A percentile compares a stretch with the other conserved stretches of the same genome.
Evolutionary conservation across 352 stramenopile species (phyloP).

Genomic region (Ophiocytium majus): DNA sequence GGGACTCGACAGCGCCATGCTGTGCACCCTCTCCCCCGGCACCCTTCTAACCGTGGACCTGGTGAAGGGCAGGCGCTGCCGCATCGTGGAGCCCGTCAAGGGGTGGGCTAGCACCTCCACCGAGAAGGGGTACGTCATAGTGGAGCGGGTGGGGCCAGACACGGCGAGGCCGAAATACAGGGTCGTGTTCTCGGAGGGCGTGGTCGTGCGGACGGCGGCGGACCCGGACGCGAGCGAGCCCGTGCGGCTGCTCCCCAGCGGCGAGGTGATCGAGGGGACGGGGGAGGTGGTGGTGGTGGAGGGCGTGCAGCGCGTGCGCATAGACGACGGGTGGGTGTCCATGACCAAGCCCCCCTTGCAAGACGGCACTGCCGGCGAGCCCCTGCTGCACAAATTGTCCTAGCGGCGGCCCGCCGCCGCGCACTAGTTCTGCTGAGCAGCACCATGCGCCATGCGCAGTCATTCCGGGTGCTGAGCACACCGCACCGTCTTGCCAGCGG

Average conservation of each 20-base stretch:
- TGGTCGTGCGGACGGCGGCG: slow-evolving; percentile 35
- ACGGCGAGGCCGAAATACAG: slow-evolving; percentile 30
- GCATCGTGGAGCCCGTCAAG: slow-evolving; percentile 45
- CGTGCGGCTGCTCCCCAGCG: slow-evolving; percentile 33
- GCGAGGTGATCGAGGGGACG: slow-evolving; percentile 41
- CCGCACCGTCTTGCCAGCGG: too few relatives aligned
- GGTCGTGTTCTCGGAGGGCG: slow-evolving; percentile 40
- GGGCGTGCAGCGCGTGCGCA: slow-evolving; percentile 31
- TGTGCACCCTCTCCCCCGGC: slow-evolving; percentile 40
- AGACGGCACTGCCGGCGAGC: neutral
- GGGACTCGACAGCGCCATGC: slow-evolving; percentile 36
- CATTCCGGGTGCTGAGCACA: too few relatives aligned
- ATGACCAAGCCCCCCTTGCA: neutral
- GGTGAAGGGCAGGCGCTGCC: slow-evolving; percentile 45
- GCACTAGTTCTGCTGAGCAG: too few relatives aligned
- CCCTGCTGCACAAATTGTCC: neutral
- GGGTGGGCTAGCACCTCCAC: slow-evolving; percentile 44
- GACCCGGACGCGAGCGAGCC: slow-evolving; percentile 41
- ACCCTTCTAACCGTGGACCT: slow-evolving; percentile 35
- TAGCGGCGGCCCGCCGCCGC: neutral
- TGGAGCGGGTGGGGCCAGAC: slow-evolving; percentile 27
- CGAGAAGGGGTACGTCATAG: slow-evolving; percentile 49
- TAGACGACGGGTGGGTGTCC: slow-evolving; percentile 9
- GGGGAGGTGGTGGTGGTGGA: slow-evolving; percentile 34
- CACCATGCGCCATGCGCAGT: too few relatives aligned